These are phyloP conservation scores for Talaromyces sp. DNA, from an alignment of 2,329 filamentous ascomycete species.

Conservation along the genomic window DNA sequence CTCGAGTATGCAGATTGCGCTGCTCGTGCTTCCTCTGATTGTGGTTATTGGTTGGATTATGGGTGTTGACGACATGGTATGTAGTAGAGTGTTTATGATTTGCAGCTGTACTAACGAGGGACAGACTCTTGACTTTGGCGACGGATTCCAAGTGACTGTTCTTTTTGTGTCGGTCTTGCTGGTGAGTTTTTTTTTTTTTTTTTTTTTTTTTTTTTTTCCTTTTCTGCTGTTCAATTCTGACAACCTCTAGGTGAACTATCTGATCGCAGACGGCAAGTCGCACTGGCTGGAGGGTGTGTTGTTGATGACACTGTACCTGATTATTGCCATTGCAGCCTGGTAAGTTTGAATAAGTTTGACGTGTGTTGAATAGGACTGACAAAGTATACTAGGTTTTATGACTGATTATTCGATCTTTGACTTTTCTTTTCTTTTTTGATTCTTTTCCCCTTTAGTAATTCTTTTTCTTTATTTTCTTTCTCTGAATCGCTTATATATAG, in stretches of 20 bases:
- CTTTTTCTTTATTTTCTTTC: background rate
- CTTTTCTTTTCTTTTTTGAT: background rate
- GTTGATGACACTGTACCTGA: conserved; percentile 57
- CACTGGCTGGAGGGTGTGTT: conserved; percentile 59
- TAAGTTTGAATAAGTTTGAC: conserved; percentile 22
- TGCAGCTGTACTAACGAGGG: conserved; percentile 11
- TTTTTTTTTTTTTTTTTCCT: background rate
- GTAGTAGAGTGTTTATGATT: background rate
- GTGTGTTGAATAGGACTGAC: background rate
- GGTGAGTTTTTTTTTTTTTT: conserved; percentile 20
- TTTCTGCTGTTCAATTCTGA: background rate
- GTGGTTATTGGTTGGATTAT: conserved; percentile 60
- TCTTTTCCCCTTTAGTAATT: background rate
- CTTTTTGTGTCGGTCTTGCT: conserved; percentile 54
- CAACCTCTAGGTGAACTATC: conserved; percentile 52
- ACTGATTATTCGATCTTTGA: background rate
- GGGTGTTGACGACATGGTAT: conserved; percentile 54
- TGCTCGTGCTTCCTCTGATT: conserved; percentile 57
- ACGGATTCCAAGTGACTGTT: conserved; percentile 76
- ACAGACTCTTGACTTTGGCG: conserved; percentile 66
- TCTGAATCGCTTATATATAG: background rate
- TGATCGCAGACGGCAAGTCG: conserved; percentile 58
- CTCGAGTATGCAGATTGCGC: conserved; percentile 61
- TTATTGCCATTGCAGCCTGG: conserved; percentile 59
- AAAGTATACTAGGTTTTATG: background rate